Evolutionary conservation across 331 rosid species (phyloP), one percentile per base, ranked within the genome.

Genomic region (Dryas integrifolia): DNA sequence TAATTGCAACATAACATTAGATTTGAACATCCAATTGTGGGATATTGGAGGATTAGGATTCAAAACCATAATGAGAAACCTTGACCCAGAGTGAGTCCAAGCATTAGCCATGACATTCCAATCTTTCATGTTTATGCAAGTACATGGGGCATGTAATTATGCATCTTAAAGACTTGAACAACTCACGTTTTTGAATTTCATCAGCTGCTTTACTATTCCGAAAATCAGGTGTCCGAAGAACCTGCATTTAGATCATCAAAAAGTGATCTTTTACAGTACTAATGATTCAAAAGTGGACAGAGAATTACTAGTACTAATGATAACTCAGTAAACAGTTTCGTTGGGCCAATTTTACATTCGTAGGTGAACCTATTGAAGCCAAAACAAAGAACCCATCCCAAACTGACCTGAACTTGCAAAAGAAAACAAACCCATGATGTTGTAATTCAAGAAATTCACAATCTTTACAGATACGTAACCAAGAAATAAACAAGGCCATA

Each of bases 171-270:
- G 47, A 65, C 38, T 58, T 6, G 48, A 79, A 72, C 43, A 65
- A 76, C 96, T 85, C 85, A 90, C 97, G 76, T 68, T 85, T 82
- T 68, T 48, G 88, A 80, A 92, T 90, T 83, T 90, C 92, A 21
- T 73, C 67, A 67, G 92, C 87, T 16, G 88, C 96, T 84, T 83
- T 81, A 87, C 92, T 67, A 40, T 84, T 83, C 72, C 83, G 89
- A 62, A 82, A 90, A 80, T 92, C 88, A 46, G 90, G 90, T 10
- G 89, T 77, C 35, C 63, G 78, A 40, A 88, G 63, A 75, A 87
- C 85, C 96, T 92, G 48, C 83, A 77, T 8, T 4, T 11, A 13
- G 57, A 45, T 24, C 3, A n/a, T 24, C 3, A n/a, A 38, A 65
- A 6, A 7, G 0, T 12, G 9, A 59, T 35, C 10, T 21, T 38